phyloP scores from a whole-genome alignment of 2,329 filamentous ascomycete genomes.

The Microsporum canis region DNA sequence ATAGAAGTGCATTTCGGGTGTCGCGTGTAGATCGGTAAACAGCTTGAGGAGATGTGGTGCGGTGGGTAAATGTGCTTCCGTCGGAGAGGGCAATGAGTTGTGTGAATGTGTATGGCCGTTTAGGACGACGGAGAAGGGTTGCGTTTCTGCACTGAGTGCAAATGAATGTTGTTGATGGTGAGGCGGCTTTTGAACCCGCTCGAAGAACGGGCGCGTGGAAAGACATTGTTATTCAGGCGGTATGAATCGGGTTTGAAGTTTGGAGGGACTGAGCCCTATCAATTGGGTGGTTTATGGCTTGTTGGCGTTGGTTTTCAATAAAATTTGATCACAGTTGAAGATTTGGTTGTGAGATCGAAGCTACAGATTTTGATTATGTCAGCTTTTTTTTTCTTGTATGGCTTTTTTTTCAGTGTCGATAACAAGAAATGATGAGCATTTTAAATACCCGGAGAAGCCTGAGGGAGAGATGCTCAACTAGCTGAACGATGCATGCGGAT shows the following conservation, averaged over 20 bases:
- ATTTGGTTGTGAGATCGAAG: neutral
- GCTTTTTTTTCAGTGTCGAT: neutral
- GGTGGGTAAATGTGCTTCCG: slow-evolving; percentile 60
- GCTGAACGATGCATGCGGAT: neutral
- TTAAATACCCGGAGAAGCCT: neutral
- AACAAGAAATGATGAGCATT: neutral
- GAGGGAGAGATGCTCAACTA: neutral
- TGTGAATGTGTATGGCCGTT: slow-evolving; percentile 92
- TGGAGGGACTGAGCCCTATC: neutral
- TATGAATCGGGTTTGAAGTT: neutral
- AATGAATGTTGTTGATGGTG: slow-evolving; percentile 27
- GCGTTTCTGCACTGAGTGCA: slow-evolving; percentile 63
- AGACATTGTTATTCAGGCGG: slow-evolving; percentile 20
- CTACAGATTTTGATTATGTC: neutral
- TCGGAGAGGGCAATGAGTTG: slow-evolving; percentile 88
- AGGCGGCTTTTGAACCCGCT: slow-evolving; percentile 12
- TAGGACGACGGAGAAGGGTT: slow-evolving; percentile 74
- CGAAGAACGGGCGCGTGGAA: slow-evolving; percentile 29
- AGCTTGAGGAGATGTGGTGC: slow-evolving; percentile 41
- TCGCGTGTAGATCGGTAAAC: slow-evolving; percentile 62
- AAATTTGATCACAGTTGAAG: neutral
- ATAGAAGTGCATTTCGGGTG: slow-evolving; percentile 75
- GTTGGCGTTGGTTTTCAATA: neutral
- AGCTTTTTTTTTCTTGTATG: neutral
- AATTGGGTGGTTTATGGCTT: neutral